phyloP scores from a whole-genome alignment of 2,329 filamentous ascomycete genomes.

The Alternaria brassicicola region DNA sequence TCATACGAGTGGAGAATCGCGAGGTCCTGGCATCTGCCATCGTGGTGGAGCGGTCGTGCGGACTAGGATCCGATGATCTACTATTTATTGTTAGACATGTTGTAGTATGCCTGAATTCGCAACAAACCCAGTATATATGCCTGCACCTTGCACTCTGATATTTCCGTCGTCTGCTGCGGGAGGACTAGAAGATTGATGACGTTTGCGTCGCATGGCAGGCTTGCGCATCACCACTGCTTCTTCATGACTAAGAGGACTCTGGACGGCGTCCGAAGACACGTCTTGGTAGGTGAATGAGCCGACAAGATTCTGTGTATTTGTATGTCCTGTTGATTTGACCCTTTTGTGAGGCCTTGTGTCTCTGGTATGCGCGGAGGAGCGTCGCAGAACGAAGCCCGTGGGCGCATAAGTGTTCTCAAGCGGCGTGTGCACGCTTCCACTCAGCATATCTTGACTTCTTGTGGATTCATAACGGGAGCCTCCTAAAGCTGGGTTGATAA shows the following conservation, averaged over 20 bases:
- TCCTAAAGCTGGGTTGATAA: neutral
- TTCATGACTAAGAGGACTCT: neutral
- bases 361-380: neutral
- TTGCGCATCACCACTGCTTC: neutral
- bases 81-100: neutral
- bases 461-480: neutral
- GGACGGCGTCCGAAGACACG: neutral
- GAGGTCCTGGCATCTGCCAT: constrained; percentile 1
- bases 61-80: neutral
- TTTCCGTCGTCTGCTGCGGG: neutral
- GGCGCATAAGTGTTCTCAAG: neutral
- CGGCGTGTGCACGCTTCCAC: neutral
- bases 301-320: neutral
- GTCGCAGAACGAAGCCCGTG: neutral
- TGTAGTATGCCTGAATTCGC: neutral
- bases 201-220: neutral
- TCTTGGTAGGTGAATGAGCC: neutral
- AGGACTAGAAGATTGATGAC: neutral
- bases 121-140: neutral
- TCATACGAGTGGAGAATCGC: neutral
- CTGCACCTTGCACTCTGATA: neutral
- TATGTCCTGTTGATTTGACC: neutral
- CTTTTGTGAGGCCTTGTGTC: neutral
- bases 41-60: neutral
- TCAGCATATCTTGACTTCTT: neutral